Conservation (phyloP, 2,329 filamentous ascomycete genomes). For the Fusarium pseudograminearum region DNA sequence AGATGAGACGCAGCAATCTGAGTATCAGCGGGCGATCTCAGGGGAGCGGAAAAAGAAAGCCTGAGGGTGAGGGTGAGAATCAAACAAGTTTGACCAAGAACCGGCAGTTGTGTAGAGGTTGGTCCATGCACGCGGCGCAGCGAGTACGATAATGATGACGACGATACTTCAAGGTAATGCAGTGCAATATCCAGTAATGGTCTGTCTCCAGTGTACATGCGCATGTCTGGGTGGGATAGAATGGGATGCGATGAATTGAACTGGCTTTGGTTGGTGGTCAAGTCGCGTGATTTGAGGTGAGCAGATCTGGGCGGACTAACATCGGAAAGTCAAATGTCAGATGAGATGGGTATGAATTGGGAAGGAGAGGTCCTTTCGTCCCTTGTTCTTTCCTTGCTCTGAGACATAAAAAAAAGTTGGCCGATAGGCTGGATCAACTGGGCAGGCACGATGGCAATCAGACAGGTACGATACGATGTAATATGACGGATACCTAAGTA, state of each 20-base stretch:
- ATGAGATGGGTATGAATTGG: not conserved
- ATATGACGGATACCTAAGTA: slow-evolving; percentile 5
- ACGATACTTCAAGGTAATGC: not conserved
- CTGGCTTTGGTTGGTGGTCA: slow-evolving; percentile 15
- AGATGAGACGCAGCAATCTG: slow-evolving; percentile 31
- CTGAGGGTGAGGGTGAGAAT: not conserved
- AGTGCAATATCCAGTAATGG: not conserved
- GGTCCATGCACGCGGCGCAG: slow-evolving; percentile 27
- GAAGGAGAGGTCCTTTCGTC: not conserved
- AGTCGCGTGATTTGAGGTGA: slow-evolving; percentile 14
- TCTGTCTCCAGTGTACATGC: not conserved
- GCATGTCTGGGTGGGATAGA: not conserved
- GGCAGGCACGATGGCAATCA: not conserved
- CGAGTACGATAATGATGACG: slow-evolving; percentile 15
- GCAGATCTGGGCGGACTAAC: slow-evolving; percentile 19
- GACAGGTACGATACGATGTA: slow-evolving; percentile 8
- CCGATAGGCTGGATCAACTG: slow-evolving; percentile 16
- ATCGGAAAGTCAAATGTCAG: slow-evolving; percentile 13
- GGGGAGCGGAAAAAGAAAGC: slow-evolving; percentile 12
- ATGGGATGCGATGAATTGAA: not conserved
- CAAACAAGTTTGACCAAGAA: slow-evolving; percentile 21
- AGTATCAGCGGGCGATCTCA: slow-evolving; percentile 30
- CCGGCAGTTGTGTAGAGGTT: slow-evolving; percentile 30
- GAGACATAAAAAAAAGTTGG: slow-evolving; percentile 23
- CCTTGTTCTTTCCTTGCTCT: not conserved